A percentile compares a stretch with the other conserved stretches of the same genome.
Evolutionary conservation across 768 basidiomycete species (phyloP).

Genomic region (Gyrodon lividus): DNA sequence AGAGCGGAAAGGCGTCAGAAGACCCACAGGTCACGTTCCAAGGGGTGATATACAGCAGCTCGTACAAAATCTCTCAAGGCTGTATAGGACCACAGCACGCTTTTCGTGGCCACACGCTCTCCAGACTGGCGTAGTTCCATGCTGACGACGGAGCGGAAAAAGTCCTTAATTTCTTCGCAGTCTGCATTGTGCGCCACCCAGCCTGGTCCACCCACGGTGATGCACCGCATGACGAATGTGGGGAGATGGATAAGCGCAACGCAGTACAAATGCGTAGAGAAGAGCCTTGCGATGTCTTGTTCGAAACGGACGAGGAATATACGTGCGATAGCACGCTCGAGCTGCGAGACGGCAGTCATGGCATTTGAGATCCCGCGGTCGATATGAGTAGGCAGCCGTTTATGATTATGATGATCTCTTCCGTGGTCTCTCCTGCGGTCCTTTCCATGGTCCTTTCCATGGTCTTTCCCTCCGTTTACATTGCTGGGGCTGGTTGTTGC

Average conservation of each 20-base stretch:
- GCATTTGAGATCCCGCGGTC: conserved; percentile 57
- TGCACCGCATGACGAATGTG: conserved; percentile 64
- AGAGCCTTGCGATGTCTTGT: conserved; percentile 72
- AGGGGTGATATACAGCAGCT: conserved; percentile 6
- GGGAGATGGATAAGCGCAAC: conserved; percentile 66
- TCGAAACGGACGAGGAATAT: conserved; percentile 69
- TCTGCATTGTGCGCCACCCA: conserved; percentile 71
- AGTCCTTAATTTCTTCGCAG: conserved; percentile 71
- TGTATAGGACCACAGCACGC: conserved; percentile 77
- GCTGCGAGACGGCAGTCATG: conserved; percentile 58
- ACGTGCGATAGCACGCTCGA: conserved; percentile 67
- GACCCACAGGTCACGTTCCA: neutral
- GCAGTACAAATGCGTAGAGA: conserved; percentile 66
- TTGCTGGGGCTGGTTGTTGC: conserved; percentile 27
- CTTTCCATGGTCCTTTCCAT: too few species aligned
- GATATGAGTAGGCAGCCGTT: conserved; percentile 45
- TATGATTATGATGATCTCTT: conserved; percentile 33
- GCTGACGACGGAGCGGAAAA: conserved; percentile 63
- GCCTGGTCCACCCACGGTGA: conserved; percentile 57
- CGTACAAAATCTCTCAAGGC: conserved; percentile 73
- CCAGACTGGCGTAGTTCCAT: conserved; percentile 81
- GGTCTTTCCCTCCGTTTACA: conserved; percentile 24
- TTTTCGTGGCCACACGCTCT: conserved; percentile 77
- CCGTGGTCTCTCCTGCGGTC: too few species aligned
- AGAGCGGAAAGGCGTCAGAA: conserved; percentile 4